Conservation (phyloP, 2,329 filamentous ascomycete genomes). For the Ustulina deusta region DNA sequence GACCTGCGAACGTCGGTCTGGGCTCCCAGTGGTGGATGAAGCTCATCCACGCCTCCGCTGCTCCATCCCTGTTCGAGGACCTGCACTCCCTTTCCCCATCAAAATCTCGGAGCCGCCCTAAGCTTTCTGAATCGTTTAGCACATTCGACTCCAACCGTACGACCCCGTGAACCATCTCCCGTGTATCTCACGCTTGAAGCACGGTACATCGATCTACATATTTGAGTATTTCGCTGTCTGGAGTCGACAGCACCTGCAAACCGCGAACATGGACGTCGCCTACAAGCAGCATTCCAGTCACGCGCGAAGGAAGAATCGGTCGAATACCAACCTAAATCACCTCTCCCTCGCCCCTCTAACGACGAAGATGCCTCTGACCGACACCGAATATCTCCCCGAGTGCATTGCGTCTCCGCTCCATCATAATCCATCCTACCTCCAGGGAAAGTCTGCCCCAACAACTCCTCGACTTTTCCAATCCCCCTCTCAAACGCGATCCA, state of each 20-base stretch:
- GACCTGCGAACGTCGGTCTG: constrained; percentile 16
- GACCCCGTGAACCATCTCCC: constrained; percentile 15
- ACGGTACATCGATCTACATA: not conserved
- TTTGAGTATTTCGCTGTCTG: not conserved
- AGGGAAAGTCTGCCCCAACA: constrained; percentile 72
- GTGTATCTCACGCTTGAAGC: not conserved
- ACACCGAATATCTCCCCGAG: constrained; percentile 62
- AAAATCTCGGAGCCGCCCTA: constrained; percentile 32
- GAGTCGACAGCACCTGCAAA: not conserved
- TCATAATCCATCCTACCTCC: constrained; percentile 66
- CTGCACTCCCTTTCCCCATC: constrained; percentile 34
- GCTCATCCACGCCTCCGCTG: constrained; percentile 26
- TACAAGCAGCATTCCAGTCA: constrained; percentile 71
- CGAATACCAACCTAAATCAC: constrained; percentile 69
- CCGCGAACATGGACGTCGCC: constrained; percentile 65
- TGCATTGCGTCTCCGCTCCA: constrained; percentile 51
- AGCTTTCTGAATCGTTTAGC: not conserved
- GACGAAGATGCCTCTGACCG: constrained; percentile 68
- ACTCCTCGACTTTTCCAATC: constrained; percentile 73
- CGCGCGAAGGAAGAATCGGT: constrained; percentile 68
- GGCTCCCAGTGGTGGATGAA: constrained; percentile 27
- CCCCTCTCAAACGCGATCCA: constrained; percentile 62
- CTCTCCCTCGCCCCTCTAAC: constrained; percentile 74
- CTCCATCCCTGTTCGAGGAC: constrained; percentile 37
- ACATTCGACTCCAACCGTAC: constrained; percentile 7